A percentile compares a stretch with the other conserved stretches of the same genome.
These are phyloP conservation scores for Boehmeria nivea DNA, from an alignment of 306 rosid species.

Conservation along the genomic window DNA sequence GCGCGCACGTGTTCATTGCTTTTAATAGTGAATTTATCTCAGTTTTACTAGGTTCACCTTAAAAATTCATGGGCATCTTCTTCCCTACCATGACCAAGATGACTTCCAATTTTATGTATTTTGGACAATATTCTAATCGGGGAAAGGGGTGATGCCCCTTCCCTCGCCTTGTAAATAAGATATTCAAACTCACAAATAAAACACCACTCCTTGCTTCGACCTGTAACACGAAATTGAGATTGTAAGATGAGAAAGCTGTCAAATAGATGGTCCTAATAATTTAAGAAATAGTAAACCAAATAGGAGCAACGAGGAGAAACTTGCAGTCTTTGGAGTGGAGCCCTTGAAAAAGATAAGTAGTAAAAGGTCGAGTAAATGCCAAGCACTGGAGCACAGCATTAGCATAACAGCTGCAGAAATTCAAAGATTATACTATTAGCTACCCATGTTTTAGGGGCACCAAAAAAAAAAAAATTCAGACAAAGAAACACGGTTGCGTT, in stretches of 20 bases:
- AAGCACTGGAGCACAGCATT: conserved; percentile 94
- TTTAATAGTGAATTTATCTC: no score
- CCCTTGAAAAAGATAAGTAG: conserved; percentile 83
- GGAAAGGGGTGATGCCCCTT: conserved; percentile 58
- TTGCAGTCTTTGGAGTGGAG: conserved; percentile 78
- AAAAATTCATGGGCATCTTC: conserved; percentile 97
- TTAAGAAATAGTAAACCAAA: background rate
- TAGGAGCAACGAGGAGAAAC: conserved; percentile 26
- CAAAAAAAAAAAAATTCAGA: background rate
- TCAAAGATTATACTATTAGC: background rate
- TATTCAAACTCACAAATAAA: conserved; percentile 84
- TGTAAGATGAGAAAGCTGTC: background rate
- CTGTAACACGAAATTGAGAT: conserved; percentile 26
- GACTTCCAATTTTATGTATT: conserved; percentile 68
- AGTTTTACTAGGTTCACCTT: conserved; percentile 34
- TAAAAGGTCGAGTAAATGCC: conserved; percentile 83
- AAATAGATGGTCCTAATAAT: background rate
- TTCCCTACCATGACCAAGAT: conserved; percentile 84
- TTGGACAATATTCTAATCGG: conserved; percentile 72
- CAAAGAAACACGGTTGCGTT: no score
- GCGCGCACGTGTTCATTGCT: no score
- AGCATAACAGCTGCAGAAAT: conserved; percentile 79
- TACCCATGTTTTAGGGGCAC: background rate
- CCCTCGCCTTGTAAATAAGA: conserved; percentile 64
- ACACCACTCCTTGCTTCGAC: conserved; percentile 68